A percentile compares a stretch with the other conserved stretches of the same genome.
phyloP scores from a whole-genome alignment of 306 rosid genomes.

The Trifolium pratense region DNA sequence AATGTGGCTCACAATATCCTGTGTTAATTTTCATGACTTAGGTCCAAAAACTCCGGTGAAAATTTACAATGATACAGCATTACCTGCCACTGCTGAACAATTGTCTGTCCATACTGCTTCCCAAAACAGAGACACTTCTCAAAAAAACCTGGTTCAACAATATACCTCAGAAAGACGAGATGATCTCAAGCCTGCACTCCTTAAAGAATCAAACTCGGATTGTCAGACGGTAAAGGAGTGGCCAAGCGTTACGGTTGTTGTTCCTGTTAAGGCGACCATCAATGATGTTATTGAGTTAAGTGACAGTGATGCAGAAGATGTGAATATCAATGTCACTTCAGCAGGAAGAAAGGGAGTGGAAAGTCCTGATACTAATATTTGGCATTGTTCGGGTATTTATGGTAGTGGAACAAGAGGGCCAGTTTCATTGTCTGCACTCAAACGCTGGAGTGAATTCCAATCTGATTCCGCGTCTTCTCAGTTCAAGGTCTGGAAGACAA shows the following conservation, averaged over 20 bases:
- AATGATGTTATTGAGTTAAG: conserved; percentile 44
- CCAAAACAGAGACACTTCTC: conserved; percentile 34
- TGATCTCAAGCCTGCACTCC: neutral
- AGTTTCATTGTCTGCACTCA: conserved; percentile 53
- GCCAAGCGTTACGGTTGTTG: too few species aligned
- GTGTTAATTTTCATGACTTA: conserved; percentile 19
- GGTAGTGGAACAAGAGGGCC: conserved; percentile 64
- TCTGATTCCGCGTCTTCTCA: conserved; percentile 27
- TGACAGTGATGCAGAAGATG: conserved; percentile 42
- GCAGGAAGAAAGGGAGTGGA: conserved; percentile 29
- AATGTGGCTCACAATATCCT: conserved; percentile 23
- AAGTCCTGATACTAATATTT: conserved; percentile 39
- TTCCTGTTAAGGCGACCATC: too few species aligned
- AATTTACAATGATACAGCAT: neutral
- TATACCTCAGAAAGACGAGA: conserved; percentile 17
- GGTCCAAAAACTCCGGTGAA: conserved; percentile 33
- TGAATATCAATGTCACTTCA: neutral
- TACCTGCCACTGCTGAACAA: conserved; percentile 35
- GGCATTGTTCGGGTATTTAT: conserved; percentile 56
- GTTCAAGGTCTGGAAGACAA: conserved; percentile 70
- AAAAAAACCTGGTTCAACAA: conserved; percentile 27
- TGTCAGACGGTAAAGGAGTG: too few species aligned
- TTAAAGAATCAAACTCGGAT: too few species aligned
- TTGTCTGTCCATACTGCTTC: conserved; percentile 25
- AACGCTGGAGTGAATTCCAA: conserved; percentile 49